Percentiles rank a stretch among this genome's conserved stretches.
Conservation (phyloP, 75 land plant genomes). For the Cupressus sempervirens region DNA sequence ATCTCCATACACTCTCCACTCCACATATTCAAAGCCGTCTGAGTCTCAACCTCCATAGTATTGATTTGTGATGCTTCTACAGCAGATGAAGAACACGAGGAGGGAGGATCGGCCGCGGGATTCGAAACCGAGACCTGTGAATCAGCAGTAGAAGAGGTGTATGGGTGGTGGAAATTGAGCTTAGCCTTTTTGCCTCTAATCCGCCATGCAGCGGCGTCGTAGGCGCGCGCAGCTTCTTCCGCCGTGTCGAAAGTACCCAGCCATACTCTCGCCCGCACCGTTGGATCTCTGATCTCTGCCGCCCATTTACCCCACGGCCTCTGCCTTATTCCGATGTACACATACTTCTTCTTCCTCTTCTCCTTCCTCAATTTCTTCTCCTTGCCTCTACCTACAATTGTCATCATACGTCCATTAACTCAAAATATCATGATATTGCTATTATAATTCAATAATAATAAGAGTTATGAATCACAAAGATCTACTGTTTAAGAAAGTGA, state of each 20-base stretch:
- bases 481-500: too few relatives aligned
- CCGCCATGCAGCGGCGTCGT: constrained; percentile 21
- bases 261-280: constrained; percentile 19
- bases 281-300: constrained; percentile 22
- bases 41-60: not conserved
- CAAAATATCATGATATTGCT: too few relatives aligned
- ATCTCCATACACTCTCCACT: not conserved
- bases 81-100: not conserved
- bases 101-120: not conserved
- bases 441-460: too few relatives aligned
- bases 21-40: not conserved
- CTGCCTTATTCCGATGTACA: constrained; percentile 31
- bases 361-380: not conserved
- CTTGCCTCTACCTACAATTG: not conserved
- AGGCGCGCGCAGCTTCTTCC: constrained; percentile 22
- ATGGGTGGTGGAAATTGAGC: constrained; percentile 22
- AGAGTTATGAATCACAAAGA: too few relatives aligned
- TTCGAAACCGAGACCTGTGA: not conserved
- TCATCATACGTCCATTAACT: too few relatives aligned
- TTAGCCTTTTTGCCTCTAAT: constrained; percentile 38
- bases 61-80: not conserved
- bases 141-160: not conserved
- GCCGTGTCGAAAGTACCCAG: constrained; percentile 22
- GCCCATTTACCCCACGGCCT: constrained; percentile 41
- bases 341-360: constrained; percentile 7